Base-by-base conservation (phyloP, 768 basidiomycete species). In the Strobilomyces dryophilus region DNA sequence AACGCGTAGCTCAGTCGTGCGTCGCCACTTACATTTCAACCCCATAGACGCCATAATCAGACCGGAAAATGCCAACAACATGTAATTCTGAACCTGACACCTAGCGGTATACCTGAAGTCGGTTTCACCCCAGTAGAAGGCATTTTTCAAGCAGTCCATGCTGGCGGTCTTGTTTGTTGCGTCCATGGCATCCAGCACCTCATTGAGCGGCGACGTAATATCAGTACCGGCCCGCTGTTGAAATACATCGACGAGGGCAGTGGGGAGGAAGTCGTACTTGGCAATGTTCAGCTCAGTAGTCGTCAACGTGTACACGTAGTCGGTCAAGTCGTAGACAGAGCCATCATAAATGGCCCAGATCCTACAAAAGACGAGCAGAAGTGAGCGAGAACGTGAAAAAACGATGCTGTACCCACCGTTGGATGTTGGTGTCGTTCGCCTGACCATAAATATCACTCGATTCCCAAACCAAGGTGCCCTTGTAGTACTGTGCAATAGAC, bases 271-370 rank as follows among this genome's bases (percentile, higher is more conserved):
- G 18, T 63, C 42, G 71, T 80, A 85, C 49, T 72, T 61, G 6
- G 75, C 63, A 34, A 71, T 65, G 20, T 73, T 72, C 45, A 70
- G 72, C 41, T 70, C 72, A 51, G 77, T 76, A 36, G 69, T 71
- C n/a, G 65, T 57, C 59, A 78, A 61, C 0, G 85, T 87, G 61
- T 80, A 76, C 58, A 87, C 72, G 64, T 89, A 89, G 67, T 87
- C 82, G 11, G 81, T 79, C 31, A 87, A 61, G 59, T 87, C 85
- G 66, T 82, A 89, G 31, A 89, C 66, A 31, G 67, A 67, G 51
- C 71, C 71, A 14, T 86, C 69, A 68, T 80, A 85, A 47, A 86
- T 76, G 0, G 71, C 85, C 82, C 85, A 84, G 52, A 74, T 72
- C 55, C 84, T 75, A 48, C 14, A 31, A 39, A 21, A 55, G 9